Base-by-base conservation (phyloP, 805 yeast genomes). In the Wickerhamomyces subpelliculosus region DNA sequence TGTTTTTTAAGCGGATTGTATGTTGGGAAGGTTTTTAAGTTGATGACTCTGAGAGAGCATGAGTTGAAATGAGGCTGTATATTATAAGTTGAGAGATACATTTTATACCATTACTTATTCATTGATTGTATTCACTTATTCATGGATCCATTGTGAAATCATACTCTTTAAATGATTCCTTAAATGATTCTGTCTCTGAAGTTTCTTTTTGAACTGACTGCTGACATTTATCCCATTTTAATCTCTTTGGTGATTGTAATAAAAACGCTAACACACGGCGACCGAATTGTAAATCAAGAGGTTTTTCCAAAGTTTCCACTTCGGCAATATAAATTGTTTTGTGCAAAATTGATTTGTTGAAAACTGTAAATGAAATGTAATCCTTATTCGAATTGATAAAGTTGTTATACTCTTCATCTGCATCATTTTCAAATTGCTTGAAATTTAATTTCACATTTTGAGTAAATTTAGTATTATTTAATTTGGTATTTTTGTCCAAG, bases 231-330 rank as follows among this genome's bases (percentile, higher is more conserved):
- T 80, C 81, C 97, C 96, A 88, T 41, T 76, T 78, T 1, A 73
- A 57, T 44, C 88, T 66, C 37, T 77, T 78, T 3, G 82, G 80
- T 13, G 73, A 63, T 32, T 69, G 75, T 35, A 88, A 53, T 3
- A 80, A 58, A 44, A 68, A 67, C 0, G 96, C 89, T 22, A 85
- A 50, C 1, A 84, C 88, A 50, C 87, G 70, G 55, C 97, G 67
- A 2, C 95, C 95, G 50, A 89, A 84, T 48, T 85, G 95, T 12
- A 86, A 59, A 55, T 89, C 96, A 8, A 87, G 60, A 11, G 68
- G 47, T 37, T 65, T 65, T 4, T 52, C 51, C 4, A 51, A 44
- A 1, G 55, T 53, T 33, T 63, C 62, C 2, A 50, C 28, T 9
- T 33, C 41, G 23, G 64, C 53, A 3, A 65, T 30, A 38, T 48